Evolutionary conservation across 345 rosid genomes (phyloP), one percentile per base, ranked within the genome.

Genomic region (Eucalyptus rudis): DNA sequence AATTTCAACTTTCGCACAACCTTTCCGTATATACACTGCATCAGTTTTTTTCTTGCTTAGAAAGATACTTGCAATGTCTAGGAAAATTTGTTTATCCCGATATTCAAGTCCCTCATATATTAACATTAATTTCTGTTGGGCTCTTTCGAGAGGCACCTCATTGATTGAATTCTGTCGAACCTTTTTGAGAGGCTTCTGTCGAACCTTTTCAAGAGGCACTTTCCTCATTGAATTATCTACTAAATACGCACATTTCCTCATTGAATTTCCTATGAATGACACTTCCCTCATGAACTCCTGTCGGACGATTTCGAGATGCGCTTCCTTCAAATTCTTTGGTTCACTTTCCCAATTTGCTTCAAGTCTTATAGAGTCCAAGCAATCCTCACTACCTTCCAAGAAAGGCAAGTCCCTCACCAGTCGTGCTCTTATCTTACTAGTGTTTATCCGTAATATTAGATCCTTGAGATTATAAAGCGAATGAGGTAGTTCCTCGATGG

Each of bases 381-480:
- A 58, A 58, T 24, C 6, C 13, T 58, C 64, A 25, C 10, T 58
- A 25, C 64, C 29, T 58, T 58, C 13, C 64, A 58, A 58, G 64
- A 0, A 6, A 58, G 13, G 64, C 13, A 58, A 58, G 29, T 58
- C 29, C 64, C 13, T 2, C 64, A 58, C 3, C 64, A 58, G 64
- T 10, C 29, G 29, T 10, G 64, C 1, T 56, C n/a, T 58, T 58
- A 25, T 58, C 64, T 58, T 2, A 11, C 64, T 58, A 58, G 14
- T 25, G 7, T 58, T 58, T 5, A 24, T 58, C n/a, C n/a, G 14
- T 24, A 58, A 25, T 5, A 0, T 58, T 3, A 58, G n/a, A 58
- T 10, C n/a, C 0, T 2, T 0, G n/a, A 10, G n/a, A 3, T 58
- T 58, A 5, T 3, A 25, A 25, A 58, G 2, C 6, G 64, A 58